Base-by-base conservation (phyloP, 495 filamentous ascomycete species). In the Bacidia rubella region DNA sequence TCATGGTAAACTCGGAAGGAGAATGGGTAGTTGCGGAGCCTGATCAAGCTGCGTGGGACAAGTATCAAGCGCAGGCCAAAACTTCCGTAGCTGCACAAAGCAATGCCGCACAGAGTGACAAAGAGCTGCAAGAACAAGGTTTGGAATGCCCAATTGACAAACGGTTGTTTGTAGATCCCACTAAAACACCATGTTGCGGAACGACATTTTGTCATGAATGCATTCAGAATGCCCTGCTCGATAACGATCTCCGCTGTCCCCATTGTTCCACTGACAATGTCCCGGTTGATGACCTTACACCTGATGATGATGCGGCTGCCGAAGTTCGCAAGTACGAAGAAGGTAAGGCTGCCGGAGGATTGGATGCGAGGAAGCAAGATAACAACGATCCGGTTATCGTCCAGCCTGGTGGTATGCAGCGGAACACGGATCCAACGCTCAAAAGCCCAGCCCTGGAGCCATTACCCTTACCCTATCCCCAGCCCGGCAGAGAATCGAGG, bases 201-300 rank as follows among this genome's bases (percentile, higher is more conserved):
- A 89, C 83, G 75, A 95, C 89, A 65, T 97, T 90, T 77, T 98
- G 92, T 79, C 86, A 88, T 78, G 88, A 97, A 60, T 98, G 92
- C 83, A 95, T 97, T 67, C 89, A 89, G 60, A 93, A 90, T 79
- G 83, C 87, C 61, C 81, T 98, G 71, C 88, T 95, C 70, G 88
- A 97, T 73, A 90, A 83, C 77, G 92, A 98, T 75, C 87, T 98
- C 72, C 74, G 86, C 62, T 98, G 92, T 66, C 93, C 93, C 52
- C 82, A 80, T 48, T 98, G 92, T 73, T 78, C 83, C 64, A 85
- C 79, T 41, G 88, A 94, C 58, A 88, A 86, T 54, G 86, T 96
- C 44, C 73, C 95, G 52, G 83, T 97, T 68, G 93, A 96, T 78
- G 82, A 95, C 68, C 79, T 98, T 50, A 77, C 77, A 61, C 65